These are phyloP conservation scores for Vaccinium myrtillus DNA, from an alignment of 148 eudicot genomes.

Conservation along the genomic window DNA sequence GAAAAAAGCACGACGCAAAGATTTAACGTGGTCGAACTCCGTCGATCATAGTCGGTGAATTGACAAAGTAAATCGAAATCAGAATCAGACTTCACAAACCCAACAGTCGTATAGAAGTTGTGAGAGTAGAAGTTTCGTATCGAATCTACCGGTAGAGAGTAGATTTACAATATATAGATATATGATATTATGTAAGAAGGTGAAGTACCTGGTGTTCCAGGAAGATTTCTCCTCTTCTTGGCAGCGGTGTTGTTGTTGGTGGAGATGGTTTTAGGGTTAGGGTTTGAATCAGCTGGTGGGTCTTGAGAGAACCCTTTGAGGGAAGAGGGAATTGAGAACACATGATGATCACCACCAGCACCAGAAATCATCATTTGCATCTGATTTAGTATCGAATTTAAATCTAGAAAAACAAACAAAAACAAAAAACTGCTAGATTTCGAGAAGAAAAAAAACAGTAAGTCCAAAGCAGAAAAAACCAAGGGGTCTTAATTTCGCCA, in stretches of 20 bases:
- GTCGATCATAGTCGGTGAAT: neutral
- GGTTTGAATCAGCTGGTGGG: conserved; percentile 25
- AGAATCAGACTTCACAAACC: neutral
- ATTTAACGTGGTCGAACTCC: neutral
- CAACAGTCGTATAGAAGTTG: neutral
- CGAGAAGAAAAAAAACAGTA: conserved; percentile 29
- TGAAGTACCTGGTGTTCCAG: conserved; percentile 65
- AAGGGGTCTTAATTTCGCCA: conserved; percentile 20
- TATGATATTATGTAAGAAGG: neutral
- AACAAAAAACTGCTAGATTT: conserved; percentile 42
- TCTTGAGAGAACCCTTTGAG: conserved; percentile 32
- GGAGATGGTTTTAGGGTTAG: conserved; percentile 42
- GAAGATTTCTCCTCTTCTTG: conserved; percentile 67
- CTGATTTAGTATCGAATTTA: neutral
- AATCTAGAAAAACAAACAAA: conserved; percentile 5
- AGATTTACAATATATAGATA: neutral
- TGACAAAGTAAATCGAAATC: neutral
- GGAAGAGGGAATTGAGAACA: conserved; percentile 40
- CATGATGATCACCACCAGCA: conserved; percentile 16
- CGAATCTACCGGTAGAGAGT: neutral
- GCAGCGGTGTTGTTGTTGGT: conserved; percentile 6
- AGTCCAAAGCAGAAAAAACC: conserved; percentile 16
- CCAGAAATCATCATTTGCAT: conserved; percentile 28
- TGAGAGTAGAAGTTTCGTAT: neutral
- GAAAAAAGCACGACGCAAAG: neutral